Evolutionary conservation across 2,329 filamentous ascomycete species (phyloP).

Genomic region (Clathrospora elynae): DNA sequence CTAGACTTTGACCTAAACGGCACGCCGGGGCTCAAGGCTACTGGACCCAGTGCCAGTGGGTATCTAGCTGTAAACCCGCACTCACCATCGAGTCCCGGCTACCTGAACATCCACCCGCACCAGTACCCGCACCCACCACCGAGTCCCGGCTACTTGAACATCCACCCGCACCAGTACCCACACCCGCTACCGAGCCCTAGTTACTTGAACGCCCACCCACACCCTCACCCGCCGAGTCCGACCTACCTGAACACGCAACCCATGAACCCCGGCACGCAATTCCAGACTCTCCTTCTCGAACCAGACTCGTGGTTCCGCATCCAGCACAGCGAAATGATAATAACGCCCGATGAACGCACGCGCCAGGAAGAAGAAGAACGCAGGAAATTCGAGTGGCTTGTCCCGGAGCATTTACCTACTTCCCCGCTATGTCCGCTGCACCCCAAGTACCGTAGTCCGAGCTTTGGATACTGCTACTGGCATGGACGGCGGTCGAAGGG

Average conservation of each 20-base stretch:
- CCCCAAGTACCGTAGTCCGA: slow-evolving; percentile 46
- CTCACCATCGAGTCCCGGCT: slow-evolving; percentile 2
- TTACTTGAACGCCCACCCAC: no score
- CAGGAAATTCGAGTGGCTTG: slow-evolving; percentile 47
- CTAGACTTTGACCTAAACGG: slow-evolving; percentile 6
- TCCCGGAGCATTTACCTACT: slow-evolving; percentile 53
- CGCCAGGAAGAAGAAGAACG: slow-evolving; percentile 32
- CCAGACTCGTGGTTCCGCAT: slow-evolving; percentile 24
- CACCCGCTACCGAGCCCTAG: no score
- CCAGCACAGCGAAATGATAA: slow-evolving; percentile 8
- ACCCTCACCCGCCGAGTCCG: no score
- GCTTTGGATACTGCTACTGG: slow-evolving; percentile 50
- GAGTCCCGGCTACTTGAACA: no score
- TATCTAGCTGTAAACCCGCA: slow-evolving; percentile 18
- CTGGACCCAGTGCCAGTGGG: slow-evolving; percentile 3
- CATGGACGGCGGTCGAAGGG: slow-evolving; percentile 43
- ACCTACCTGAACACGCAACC: no score
- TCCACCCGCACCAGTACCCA: no score
- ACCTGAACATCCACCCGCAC: no score
- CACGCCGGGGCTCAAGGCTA: slow-evolving; percentile 8
- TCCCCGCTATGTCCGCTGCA: slow-evolving; percentile 53
- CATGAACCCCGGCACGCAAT: no score
- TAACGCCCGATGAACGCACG: slow-evolving; percentile 6
- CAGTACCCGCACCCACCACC: no score
- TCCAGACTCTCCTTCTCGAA: slow-evolving; percentile 6